phyloP scores from a whole-genome alignment of 768 basidiomycete species.

The Boletellus sp. region DNA sequence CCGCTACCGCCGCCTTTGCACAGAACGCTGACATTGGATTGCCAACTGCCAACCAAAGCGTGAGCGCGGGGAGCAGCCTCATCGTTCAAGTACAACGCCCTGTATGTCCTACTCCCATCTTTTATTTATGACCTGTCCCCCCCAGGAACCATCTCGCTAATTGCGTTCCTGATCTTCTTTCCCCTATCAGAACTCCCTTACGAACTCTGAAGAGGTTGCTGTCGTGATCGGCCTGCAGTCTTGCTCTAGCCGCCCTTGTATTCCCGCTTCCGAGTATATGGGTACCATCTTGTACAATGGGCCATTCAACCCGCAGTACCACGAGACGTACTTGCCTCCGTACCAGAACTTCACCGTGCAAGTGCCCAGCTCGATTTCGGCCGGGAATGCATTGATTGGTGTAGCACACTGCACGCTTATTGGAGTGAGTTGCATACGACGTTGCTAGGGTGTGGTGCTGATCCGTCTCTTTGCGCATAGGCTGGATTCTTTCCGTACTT shows the following conservation, averaged over 20 bases:
- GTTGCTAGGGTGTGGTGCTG: background rate
- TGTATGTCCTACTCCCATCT: constrained; percentile 29
- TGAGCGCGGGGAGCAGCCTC: constrained; percentile 37
- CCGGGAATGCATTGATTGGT: constrained; percentile 35
- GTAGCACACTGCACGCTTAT: constrained; percentile 38
- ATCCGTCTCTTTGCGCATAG: constrained; percentile 18
- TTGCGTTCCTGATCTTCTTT: background rate
- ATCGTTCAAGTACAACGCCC: constrained; percentile 47
- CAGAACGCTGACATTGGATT: constrained; percentile 41
- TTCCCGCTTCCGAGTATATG: constrained; percentile 28
- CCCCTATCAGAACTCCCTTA: constrained; percentile 31
- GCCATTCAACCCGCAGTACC: constrained; percentile 36
- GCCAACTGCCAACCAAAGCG: constrained; percentile 29
- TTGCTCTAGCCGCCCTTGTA: constrained; percentile 31
- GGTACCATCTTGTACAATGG: constrained; percentile 49
- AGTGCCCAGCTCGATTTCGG: constrained; percentile 29
- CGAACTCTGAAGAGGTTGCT: constrained; percentile 42
- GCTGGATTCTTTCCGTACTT: constrained; percentile 29
- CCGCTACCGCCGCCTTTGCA: constrained; percentile 36
- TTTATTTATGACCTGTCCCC: background rate
- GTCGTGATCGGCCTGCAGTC: constrained; percentile 43
- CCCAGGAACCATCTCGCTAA: background rate
- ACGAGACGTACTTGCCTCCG: constrained; percentile 30
- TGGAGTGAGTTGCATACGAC: constrained; percentile 34
- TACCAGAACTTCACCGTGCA: constrained; percentile 45